Evolutionary conservation across 208 protist species (phyloP), one percentile per base, ranked within the genome.

Genomic region (Crithidia sp.): DNA sequence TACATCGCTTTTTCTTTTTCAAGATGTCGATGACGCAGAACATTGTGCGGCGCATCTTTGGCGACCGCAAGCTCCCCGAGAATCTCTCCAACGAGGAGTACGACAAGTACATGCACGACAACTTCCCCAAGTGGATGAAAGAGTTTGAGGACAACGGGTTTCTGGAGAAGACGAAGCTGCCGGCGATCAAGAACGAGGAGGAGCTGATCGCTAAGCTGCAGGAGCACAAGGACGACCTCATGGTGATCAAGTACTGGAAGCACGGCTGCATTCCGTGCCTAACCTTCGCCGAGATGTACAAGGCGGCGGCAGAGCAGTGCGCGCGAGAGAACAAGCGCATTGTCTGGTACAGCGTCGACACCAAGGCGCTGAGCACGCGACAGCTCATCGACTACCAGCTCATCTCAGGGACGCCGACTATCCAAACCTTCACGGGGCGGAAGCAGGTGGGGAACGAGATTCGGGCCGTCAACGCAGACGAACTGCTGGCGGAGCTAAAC

Each of bases 171-270:
- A 98, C 91, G 36, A 93, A 95, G 68, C 58, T 98, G 41, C 87
- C 89, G 4, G 54, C 86, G 37, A 96, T 98, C 69, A 78, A 82
- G 55, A 92, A 79, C 62, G 92, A 98, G 65, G 87, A 95, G 54
- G 92, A 96, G 55, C 80, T 98, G 8, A 70, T 97, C 8, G 57
- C 81, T n/a, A 96, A 95, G 62, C 84, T 98, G 17, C 76, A 89
- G 67, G 77, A 96, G 77, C 91, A 98, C 81, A 87, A 89, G 65
- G 67, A 95, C 71, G 91, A 98, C 63, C 67, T 98, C 36, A 83
- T 98, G 79, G 91, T 98, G 49, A 85, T 98, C 65, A 98, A 98
- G 69, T 98, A 85, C 67, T 98, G 94, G 93, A 98, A 98, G 74
- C 89, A 95, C 60, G 87, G 91, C 45, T 98, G 94, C 76, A 92